Evolutionary conservation across 1,284 basidiomycete genomes (phyloP).

Genomic region (Tilletia horrida): DNA sequence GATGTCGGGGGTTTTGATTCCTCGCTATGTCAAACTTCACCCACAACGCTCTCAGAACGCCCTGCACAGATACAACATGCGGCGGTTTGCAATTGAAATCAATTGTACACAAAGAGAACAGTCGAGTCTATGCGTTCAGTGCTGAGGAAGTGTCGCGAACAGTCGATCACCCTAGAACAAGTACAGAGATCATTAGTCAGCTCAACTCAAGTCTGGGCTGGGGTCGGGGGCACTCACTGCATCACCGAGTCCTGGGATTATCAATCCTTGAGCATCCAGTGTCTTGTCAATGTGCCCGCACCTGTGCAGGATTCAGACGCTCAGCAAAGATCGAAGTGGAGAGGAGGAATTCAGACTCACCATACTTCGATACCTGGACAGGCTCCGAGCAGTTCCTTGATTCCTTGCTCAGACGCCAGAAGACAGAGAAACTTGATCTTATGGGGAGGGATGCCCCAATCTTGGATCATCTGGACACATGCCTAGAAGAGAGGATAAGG

Average conservation of each 20-base stretch:
- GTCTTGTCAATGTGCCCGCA: slow-evolving; percentile 43
- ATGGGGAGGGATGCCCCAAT: slow-evolving; percentile 51
- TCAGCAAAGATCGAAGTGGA: background rate
- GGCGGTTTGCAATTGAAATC: too few relatives aligned
- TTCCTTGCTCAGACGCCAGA: slow-evolving; percentile 72
- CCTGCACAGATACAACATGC: background rate
- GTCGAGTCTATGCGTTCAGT: background rate
- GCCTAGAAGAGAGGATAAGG: slow-evolving; percentile 31
- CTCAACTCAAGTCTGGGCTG: too few relatives aligned
- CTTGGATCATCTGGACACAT: slow-evolving; percentile 50
- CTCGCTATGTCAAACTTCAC: too few relatives aligned
- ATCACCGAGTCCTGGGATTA: slow-evolving; percentile 50
- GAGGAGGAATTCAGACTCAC: background rate
- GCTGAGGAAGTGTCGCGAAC: slow-evolving; percentile 31
- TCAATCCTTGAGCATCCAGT: slow-evolving; percentile 42
- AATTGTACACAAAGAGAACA: too few relatives aligned
- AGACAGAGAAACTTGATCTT: slow-evolving; percentile 80
- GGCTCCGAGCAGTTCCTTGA: slow-evolving; percentile 66
- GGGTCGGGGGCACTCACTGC: slow-evolving; percentile 27
- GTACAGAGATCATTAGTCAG: background rate
- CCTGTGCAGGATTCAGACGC: background rate
- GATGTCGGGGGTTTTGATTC: too few relatives aligned
- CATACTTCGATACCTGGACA: slow-evolving; percentile 77
- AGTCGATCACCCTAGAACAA: slow-evolving; percentile 33
- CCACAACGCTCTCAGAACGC: too few relatives aligned